These are phyloP conservation scores for Sclerospora graminicola DNA, from an alignment of 352 stramenopile species.

Conservation along the genomic window DNA sequence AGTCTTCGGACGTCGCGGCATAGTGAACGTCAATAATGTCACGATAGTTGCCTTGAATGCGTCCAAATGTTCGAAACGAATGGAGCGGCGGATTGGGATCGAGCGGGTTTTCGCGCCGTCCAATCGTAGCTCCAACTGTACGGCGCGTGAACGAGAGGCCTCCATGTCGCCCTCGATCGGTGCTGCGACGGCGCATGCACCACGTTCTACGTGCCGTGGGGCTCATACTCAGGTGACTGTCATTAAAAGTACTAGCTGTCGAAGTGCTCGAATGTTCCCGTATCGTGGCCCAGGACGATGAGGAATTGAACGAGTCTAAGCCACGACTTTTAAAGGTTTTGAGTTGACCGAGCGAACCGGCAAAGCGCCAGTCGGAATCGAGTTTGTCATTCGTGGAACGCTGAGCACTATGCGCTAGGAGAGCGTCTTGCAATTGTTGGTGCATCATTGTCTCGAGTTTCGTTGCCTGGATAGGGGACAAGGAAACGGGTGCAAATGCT, in stretches of 20 bases:
- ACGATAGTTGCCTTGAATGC: constrained; percentile 37
- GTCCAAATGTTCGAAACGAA: constrained; percentile 35
- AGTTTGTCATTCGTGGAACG: constrained; percentile 13
- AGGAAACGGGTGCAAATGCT: constrained; percentile 21
- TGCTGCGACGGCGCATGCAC: constrained; percentile 6
- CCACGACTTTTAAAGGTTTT: constrained; percentile 33
- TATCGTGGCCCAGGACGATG: constrained; percentile 16
- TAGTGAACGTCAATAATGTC: constrained; percentile 36
- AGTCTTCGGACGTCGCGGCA: constrained; percentile 25
- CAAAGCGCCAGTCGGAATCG: constrained; percentile 30
- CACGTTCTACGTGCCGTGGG: neutral
- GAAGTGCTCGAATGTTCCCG: constrained; percentile 4
- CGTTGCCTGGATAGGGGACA: constrained; percentile 14
- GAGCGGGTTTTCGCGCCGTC: constrained; percentile 6
- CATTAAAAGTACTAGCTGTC: constrained; percentile 7
- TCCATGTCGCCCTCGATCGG: no score
- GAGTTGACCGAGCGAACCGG: constrained; percentile 25
- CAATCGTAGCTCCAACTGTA: constrained; percentile 4
- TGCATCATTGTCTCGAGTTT: constrained; percentile 31
- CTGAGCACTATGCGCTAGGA: constrained; percentile 21
- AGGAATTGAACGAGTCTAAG: constrained; percentile 16
- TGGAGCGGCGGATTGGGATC: constrained; percentile 14
- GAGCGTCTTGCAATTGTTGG: constrained; percentile 32
- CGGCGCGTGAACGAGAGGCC: constrained; percentile 2
- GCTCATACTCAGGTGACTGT: constrained; percentile 2